Percentiles rank a stretch among this genome's conserved stretches.
These are phyloP conservation scores for Sedum album DNA, from an alignment of 164 flowering plant genomes.

Conservation along the genomic window DNA sequence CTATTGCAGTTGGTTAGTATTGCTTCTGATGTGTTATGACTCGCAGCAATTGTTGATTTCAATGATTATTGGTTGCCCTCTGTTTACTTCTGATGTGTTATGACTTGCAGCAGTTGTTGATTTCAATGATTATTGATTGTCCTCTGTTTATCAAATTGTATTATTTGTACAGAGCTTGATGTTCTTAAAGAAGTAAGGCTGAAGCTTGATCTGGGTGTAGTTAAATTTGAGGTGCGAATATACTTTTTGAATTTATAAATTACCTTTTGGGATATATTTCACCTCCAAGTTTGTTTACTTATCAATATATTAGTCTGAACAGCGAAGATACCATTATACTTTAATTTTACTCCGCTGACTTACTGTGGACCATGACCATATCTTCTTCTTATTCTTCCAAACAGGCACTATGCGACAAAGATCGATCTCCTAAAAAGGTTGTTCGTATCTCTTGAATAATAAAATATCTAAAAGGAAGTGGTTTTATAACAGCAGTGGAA, in stretches of 20 bases:
- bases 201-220: constrained; percentile 84
- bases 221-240: constrained; percentile 78
- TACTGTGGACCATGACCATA: neutral
- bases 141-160: constrained; percentile 5
- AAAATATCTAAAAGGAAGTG: neutral
- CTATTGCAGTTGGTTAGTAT: constrained; percentile 73
- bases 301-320: neutral
- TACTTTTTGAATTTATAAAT: neutral
- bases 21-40: neutral
- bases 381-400: constrained; percentile 6
- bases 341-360: neutral
- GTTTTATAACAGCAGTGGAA: neutral
- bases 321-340: neutral
- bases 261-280: neutral
- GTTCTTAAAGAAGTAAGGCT: constrained; percentile 89
- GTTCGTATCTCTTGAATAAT: constrained; percentile 1
- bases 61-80: too few relatives aligned
- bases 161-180: constrained; percentile 71
- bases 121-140: neutral
- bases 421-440: constrained; percentile 68
- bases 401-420: constrained; percentile 85
- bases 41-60: neutral
- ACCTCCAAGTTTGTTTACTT: neutral
- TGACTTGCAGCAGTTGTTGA: neutral
- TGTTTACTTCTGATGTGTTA: neutral